Conservation (phyloP, 2,329 filamentous ascomycete species). For the Nectriaceae sp. region DNA sequence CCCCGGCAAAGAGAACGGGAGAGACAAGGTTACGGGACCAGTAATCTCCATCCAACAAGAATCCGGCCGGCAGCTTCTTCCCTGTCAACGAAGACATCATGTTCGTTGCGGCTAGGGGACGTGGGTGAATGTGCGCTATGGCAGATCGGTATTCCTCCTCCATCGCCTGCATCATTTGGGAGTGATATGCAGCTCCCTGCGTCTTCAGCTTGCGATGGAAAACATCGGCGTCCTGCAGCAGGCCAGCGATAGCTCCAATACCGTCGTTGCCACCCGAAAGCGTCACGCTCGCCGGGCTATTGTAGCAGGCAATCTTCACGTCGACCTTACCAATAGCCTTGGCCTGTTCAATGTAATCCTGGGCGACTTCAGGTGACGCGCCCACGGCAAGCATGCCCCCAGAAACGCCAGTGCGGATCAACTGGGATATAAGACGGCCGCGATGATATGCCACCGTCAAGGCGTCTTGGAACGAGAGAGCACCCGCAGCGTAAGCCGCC, state of each 20-base stretch:
- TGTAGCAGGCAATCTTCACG: conserved; percentile 29
- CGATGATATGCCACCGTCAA: conserved; percentile 18
- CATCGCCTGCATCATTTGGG: conserved; percentile 9
- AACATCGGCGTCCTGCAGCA: conserved; percentile 25
- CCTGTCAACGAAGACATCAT: conserved; percentile 10
- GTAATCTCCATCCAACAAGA: conserved; percentile 6
- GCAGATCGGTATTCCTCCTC: conserved; percentile 2
- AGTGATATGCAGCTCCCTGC: conserved; percentile 11
- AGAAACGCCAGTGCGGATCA: conserved; percentile 9
- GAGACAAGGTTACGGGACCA: conserved; percentile 7
- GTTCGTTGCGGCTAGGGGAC: background rate
- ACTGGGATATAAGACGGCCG: conserved; percentile 5
- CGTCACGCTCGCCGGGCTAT: conserved; percentile 31
- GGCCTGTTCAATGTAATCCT: conserved; percentile 7
- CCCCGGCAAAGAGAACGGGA: conserved; percentile 8
- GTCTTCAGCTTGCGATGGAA: conserved; percentile 29
- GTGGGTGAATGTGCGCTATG: background rate
- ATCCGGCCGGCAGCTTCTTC: conserved; percentile 5
- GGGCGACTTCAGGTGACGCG: conserved; percentile 2
- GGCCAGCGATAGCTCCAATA: conserved; percentile 23
- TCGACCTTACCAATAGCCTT: conserved; percentile 6
- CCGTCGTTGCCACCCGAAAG: conserved; percentile 32
- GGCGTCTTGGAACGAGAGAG: conserved; percentile 25
- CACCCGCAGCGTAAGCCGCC: conserved; percentile 32
- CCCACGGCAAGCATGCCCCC: conserved; percentile 26